Evolutionary conservation across 345 rosid genomes (phyloP).

Genomic region (Boechera divaricarpa): DNA sequence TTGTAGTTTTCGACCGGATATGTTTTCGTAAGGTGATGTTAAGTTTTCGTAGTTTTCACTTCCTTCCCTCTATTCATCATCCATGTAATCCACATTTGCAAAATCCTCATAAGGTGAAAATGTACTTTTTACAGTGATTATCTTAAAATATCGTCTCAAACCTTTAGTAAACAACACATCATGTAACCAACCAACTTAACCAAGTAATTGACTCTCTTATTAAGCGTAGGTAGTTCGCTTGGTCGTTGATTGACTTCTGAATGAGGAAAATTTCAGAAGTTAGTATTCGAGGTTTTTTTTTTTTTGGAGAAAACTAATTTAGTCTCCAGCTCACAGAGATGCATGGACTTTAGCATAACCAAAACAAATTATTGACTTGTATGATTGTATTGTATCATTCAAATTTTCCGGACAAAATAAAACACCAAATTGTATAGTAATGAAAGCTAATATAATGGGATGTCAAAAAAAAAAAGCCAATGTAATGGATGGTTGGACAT

Average conservation of each 20-base stretch:
- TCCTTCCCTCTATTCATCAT: no score
- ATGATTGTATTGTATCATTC: not conserved
- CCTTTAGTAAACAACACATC: no score
- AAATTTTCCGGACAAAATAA: not conserved
- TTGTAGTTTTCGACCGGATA: not conserved
- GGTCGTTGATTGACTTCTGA: not conserved
- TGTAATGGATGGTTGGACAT: slow-evolving; percentile 5
- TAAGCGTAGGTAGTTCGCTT: not conserved
- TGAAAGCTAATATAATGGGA: not conserved
- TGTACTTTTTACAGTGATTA: no score
- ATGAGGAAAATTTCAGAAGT: not conserved
- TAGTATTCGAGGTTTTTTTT: not conserved
- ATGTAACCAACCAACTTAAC: not conserved
- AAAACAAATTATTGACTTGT: not conserved
- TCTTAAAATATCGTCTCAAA: no score
- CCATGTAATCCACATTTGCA: no score
- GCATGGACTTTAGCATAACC: not conserved
- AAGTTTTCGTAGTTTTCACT: not conserved
- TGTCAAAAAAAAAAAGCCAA: not conserved
- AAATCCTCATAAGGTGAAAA: no score
- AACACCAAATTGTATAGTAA: not conserved
- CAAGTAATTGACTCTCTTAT: no score
- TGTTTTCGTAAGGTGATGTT: not conserved
- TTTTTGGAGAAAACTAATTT: not conserved
- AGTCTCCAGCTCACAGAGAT: not conserved